phyloP scores from a whole-genome alignment of 257 asterid genomes.

The Leonotis leonurus region DNA sequence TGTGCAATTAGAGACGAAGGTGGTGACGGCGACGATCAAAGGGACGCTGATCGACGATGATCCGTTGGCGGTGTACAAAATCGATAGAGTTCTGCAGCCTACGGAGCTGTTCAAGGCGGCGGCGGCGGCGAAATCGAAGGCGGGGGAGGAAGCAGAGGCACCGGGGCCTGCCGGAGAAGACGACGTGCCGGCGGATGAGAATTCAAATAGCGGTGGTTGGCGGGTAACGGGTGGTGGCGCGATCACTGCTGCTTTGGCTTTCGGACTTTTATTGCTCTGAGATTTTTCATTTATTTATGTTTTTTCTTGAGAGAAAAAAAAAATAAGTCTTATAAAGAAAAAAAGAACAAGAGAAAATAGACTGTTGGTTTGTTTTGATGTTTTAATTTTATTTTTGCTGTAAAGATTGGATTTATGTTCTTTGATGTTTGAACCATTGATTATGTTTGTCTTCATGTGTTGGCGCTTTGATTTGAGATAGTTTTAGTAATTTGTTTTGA shows the following conservation, averaged over 20 bases:
- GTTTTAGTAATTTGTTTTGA: no score
- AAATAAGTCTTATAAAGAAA: no score
- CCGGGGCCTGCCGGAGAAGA: conserved; percentile 35
- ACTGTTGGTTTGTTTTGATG: background rate
- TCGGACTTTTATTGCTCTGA: conserved; percentile 2
- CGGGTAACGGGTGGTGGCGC: conserved; percentile 16
- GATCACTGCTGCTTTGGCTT: conserved; percentile 10
- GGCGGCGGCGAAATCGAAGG: conserved; percentile 25
- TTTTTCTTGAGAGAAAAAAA: background rate
- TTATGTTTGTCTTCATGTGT: no score
- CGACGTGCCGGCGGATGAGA: conserved; percentile 38
- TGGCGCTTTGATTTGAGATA: no score
- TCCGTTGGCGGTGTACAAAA: conserved; percentile 59
- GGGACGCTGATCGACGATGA: conserved; percentile 70
- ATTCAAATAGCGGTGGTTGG: conserved; percentile 19
- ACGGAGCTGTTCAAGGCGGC: conserved; percentile 60
- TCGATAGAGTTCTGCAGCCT: conserved; percentile 62
- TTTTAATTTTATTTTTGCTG: background rate
- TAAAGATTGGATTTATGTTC: no score
- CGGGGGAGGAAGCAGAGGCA: conserved; percentile 20
- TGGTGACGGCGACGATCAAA: conserved; percentile 52
- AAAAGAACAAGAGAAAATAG: background rate
- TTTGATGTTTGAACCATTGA: no score
- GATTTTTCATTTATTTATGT: background rate
- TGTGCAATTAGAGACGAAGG: conserved; percentile 43